Base-by-base conservation (phyloP, 2,329 filamentous ascomycete genomes). In the Cladosporium sp. region DNA sequence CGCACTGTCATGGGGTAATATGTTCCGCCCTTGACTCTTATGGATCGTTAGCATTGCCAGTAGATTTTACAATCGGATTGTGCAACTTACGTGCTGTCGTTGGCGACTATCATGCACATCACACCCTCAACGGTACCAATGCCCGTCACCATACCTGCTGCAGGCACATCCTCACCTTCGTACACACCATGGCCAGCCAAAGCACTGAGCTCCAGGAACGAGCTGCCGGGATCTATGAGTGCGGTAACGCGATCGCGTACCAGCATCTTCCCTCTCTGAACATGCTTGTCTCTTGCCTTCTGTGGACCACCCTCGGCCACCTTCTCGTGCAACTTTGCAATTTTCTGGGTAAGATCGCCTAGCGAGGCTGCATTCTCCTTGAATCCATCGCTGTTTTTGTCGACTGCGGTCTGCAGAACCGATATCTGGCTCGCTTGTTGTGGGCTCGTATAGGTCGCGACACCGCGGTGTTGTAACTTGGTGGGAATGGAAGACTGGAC, bases 1-100 rank as follows among this genome's bases (percentile, higher is more conserved):
- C 96, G 96, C 52, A 97, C 88, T 0, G 92, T 98, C 60, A 97
- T 89, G 1, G 92, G 92, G 65, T 92, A 97, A 72, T 98, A 98
- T 1, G 92, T 95, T 19, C 92, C 92, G 46, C 92, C 92, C 72
- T 97, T 98, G 63, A 97, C 92, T 15, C 61, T 66, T 43, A 47
- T 38, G 32, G 9, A 33, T 9, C n/a, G 55, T 62, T 48, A 60
- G 54, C 30, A 49, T n/a, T n/a, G 7, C 27, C 32, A 7, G n/a
- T 2, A 39, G 16, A 19, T 13, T 12, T 25, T 7, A 27, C n/a
- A 35, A 35, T 19, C 12, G 3, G 4, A 27, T 2, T n/a, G n/a
- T n/a, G 9, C 27, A 16, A 58, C 59, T 39, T 67, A 63, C 53
- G 92, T 96, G 72, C 88, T 94, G 67, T 96, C 92, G 67, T 97